phyloP scores from a whole-genome alignment of 352 stramenopile genomes.

The Halophytophthora batemanensis region DNA sequence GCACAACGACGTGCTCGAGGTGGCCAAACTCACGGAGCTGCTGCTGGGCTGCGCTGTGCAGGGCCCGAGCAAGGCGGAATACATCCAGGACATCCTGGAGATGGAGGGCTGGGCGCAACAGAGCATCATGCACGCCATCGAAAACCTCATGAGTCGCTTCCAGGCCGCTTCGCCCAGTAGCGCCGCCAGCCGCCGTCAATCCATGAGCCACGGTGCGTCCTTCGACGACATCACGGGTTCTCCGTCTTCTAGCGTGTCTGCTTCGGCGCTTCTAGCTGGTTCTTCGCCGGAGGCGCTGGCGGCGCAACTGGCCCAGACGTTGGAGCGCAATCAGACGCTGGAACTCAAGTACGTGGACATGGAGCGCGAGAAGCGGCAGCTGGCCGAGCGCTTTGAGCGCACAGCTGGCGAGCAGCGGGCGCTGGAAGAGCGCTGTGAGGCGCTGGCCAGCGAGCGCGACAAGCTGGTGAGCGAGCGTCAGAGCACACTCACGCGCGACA shows the following conservation, averaged over 20 bases:
- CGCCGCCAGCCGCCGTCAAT: conserved; percentile 22
- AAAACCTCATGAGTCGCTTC: conserved; percentile 81
- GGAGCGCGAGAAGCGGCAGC: conserved; percentile 70
- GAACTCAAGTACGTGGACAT: conserved; percentile 77
- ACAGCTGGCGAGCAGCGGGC: conserved; percentile 46
- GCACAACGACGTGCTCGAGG: conserved; percentile 62
- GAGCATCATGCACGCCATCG: conserved; percentile 83
- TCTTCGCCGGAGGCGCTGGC: conserved; percentile 45
- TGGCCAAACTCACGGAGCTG: conserved; percentile 67
- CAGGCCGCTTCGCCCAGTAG: conserved; percentile 48
- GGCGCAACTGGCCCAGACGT: conserved; percentile 51
- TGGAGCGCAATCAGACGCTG: conserved; percentile 66
- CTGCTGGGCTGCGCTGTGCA: conserved; percentile 79
- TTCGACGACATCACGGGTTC: conserved; percentile 57
- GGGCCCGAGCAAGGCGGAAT: conserved; percentile 73
- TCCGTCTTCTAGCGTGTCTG: conserved; percentile 17
- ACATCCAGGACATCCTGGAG: conserved; percentile 84
- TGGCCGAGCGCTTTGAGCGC: conserved; percentile 71
- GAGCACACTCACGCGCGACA: conserved; percentile 73
- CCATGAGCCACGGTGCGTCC: conserved; percentile 32
- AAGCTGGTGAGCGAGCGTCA: conserved; percentile 71
- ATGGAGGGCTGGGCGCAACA: conserved; percentile 76
- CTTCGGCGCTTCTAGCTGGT: conserved; percentile 27
- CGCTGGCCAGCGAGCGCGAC: conserved; percentile 63
- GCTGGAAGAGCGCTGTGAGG: conserved; percentile 38